Percentiles rank a stretch among this genome's conserved stretches.
phyloP scores from a whole-genome alignment of 495 filamentous ascomycete genomes.

The Clavariopsis aquatica region DNA sequence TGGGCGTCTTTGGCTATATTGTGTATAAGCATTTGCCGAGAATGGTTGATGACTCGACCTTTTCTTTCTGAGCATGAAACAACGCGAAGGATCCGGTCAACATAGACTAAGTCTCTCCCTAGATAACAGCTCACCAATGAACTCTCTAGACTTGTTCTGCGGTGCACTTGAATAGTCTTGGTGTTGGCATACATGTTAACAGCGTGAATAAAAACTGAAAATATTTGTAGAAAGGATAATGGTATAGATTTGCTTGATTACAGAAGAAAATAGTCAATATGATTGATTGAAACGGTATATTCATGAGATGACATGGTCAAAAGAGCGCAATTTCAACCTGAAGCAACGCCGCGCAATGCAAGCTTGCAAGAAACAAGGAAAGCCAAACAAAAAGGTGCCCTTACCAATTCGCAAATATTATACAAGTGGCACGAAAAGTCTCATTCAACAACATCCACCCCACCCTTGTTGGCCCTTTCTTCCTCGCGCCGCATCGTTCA shows the following conservation, averaged over 20 bases:
- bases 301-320: background rate
- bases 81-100: too few species aligned
- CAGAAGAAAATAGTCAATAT: background rate
- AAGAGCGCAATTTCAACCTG: background rate
- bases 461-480: slow-evolving; percentile 31
- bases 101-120: background rate
- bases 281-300: background rate
- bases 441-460: slow-evolving; percentile 32
- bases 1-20: too few species aligned
- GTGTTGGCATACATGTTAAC: background rate
- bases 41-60: too few species aligned
- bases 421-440: background rate
- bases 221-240: background rate
- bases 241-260: too few species aligned
- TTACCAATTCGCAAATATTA: background rate
- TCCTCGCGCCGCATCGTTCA: slow-evolving; percentile 52
- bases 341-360: background rate
- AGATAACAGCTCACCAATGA: background rate
- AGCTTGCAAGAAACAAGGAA: background rate
- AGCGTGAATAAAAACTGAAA: background rate
- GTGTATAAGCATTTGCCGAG: too few species aligned
- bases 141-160: too few species aligned
- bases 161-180: too few species aligned
- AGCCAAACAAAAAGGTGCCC: background rate
- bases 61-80: too few species aligned